Evolutionary conservation across 179 eudicot species (phyloP), one percentile per base, ranked within the genome.

Genomic region (Sideroxylon spinosum): DNA sequence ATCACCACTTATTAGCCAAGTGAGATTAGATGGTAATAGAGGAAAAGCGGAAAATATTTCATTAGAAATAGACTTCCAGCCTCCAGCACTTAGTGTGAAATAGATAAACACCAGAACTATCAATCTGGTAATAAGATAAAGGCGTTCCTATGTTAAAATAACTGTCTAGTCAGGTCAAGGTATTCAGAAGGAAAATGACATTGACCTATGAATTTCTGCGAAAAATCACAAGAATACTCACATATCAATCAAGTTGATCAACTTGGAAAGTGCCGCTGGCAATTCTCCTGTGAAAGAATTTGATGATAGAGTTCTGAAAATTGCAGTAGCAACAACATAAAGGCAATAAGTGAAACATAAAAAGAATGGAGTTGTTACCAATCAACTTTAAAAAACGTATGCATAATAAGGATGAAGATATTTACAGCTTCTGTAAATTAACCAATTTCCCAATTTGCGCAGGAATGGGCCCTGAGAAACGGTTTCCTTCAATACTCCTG

Each of bases 401-500:
- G 60, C 9, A 60, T n/a, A 65, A 29, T 22, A 22, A 52, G 49
- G 48, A 57, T 46, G 48, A 78, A 72, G 60, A 60, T 9, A 71
- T 19, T 85, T 88, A 88, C 91, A 88, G 84, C 73, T 82, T 88
- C 66, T 80, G 82, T 52, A 88, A 71, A 52, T 84, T 86, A 71
- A 83, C 79, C 79, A 86, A 78, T 22, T 76, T 86, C 65, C 88
- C 91, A 73, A 88, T 85, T 16, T 83, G 83, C 19, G 75, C 63
- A 29, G 90, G 85, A 76, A 88, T 77, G 59, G 90, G 69, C 63
- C 91, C 91, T 64, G 86, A 85, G 71, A 88, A 87, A 14, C 20
- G 80, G 63, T 88, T 88, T 62, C 87, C 88, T 82, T 88, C 91
- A 52, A 88, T 81, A 65, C 86, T 83, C 90, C 91, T 88, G 86